Evolutionary conservation across 2,329 filamentous ascomycete species (phyloP).

Genomic region (Pestalotiopsis sp.): DNA sequence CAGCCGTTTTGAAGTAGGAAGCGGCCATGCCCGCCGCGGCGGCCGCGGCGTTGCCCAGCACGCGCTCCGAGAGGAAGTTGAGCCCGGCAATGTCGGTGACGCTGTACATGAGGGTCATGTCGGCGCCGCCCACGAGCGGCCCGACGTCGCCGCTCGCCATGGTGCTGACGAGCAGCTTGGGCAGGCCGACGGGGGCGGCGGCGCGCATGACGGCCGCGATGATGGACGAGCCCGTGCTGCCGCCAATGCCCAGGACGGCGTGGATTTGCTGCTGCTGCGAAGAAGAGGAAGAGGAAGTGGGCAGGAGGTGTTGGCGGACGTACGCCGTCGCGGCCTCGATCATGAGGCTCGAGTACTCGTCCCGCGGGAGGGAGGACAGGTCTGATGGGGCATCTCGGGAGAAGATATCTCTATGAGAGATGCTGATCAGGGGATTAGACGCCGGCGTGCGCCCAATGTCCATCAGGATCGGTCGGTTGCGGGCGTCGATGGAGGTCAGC

Average conservation of each 20-base stretch:
- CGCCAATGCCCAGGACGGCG: conserved; percentile 62
- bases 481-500: conserved; percentile 35
- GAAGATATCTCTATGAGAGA: background rate
- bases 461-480: conserved; percentile 27
- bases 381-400: background rate
- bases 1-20: too few species aligned
- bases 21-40: conserved; percentile 62
- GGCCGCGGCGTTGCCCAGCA: conserved; percentile 65
- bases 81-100: conserved; percentile 72
- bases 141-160: conserved; percentile 69
- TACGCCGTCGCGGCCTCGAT: conserved; percentile 19
- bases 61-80: conserved; percentile 59
- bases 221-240: conserved; percentile 65
- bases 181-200: conserved; percentile 65
- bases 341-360: conserved; percentile 12
- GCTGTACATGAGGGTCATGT: conserved; percentile 72
- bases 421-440: background rate
- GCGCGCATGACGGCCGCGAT: conserved; percentile 63
- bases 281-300: background rate
- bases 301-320: conserved; percentile 24
- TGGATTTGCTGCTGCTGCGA: conserved; percentile 26
- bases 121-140: conserved; percentile 67
- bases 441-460: conserved; percentile 20
- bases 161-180: conserved; percentile 72
- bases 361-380: background rate